Evolutionary conservation across 345 rosid species (phyloP).

Genomic region (Populus ilicifolia): DNA sequence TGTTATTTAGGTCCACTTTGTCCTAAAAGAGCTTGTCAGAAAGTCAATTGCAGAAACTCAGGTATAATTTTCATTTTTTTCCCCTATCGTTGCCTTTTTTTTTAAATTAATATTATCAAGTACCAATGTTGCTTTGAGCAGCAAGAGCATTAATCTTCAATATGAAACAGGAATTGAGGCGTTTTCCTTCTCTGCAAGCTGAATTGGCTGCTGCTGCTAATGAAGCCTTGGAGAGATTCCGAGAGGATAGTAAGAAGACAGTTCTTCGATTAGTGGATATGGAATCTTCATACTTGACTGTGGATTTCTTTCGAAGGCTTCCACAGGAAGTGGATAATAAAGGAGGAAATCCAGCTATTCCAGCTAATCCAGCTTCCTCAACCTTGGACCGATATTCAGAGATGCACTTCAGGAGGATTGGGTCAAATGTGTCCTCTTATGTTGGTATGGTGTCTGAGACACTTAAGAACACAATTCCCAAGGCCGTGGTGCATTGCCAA

Average conservation of each 20-base stretch:
- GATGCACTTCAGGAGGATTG: slow-evolving; percentile 42
- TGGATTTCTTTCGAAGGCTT: slow-evolving; percentile 37
- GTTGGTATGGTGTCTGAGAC: slow-evolving; percentile 38
- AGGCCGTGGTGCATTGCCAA: slow-evolving; percentile 39
- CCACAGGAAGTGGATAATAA: slow-evolving; percentile 39
- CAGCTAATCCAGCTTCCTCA: neutral
- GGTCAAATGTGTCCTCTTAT: slow-evolving; percentile 34
- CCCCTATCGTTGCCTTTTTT: neutral
- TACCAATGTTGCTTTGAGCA: neutral
- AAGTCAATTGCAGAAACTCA: slow-evolving; percentile 38
- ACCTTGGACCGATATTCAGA: slow-evolving; percentile 29
- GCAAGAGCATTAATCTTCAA: neutral
- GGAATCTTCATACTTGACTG: slow-evolving; percentile 40
- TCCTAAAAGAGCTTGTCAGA: slow-evolving; percentile 38
- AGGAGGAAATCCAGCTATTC: slow-evolving; percentile 18
- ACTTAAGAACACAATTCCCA: slow-evolving; percentile 31
- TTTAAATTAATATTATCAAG: neutral
- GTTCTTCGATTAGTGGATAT: slow-evolving; percentile 36
- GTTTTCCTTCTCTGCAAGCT: slow-evolving; percentile 37
- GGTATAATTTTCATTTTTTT: slow-evolving; percentile 13
- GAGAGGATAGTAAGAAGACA: slow-evolving; percentile 36
- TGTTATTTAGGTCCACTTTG: slow-evolving; percentile 34
- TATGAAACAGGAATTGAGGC: slow-evolving; percentile 26
- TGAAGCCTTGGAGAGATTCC: slow-evolving; percentile 36
- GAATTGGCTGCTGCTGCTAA: slow-evolving; percentile 33